A percentile compares a stretch with the other conserved stretches of the same genome.
phyloP scores from a whole-genome alignment of 2,329 filamentous ascomycete genomes.

The Colletotrichum scovillei region DNA sequence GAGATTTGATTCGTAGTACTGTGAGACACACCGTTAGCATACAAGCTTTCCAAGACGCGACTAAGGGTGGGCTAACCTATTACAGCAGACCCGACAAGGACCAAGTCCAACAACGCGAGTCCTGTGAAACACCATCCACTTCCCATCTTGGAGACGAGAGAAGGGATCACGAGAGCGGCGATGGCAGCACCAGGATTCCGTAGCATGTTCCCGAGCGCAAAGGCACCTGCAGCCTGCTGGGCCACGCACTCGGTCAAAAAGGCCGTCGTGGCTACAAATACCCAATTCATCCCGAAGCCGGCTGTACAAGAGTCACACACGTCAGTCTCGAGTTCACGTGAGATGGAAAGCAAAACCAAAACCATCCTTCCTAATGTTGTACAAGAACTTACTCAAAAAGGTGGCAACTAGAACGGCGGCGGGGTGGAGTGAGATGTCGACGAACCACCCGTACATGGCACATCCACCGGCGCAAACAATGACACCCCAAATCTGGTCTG shows the following conservation, averaged over 20 bases:
- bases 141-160: slow-evolving; percentile 47
- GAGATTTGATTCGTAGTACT: slow-evolving; percentile 28
- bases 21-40: background rate
- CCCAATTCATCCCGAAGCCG: slow-evolving; percentile 52
- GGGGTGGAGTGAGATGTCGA: slow-evolving; percentile 42
- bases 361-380: background rate
- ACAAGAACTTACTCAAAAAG: slow-evolving; percentile 41
- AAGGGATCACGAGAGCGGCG: slow-evolving; percentile 48
- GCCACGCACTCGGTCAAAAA: slow-evolving; percentile 54
- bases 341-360: background rate
- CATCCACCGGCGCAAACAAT: slow-evolving; percentile 50
- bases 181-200: slow-evolving; percentile 53
- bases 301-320: slow-evolving; percentile 36
- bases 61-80: slow-evolving; percentile 30
- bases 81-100: slow-evolving; percentile 39
- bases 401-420: slow-evolving; percentile 43
- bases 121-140: slow-evolving; percentile 54
- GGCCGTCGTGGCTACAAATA: slow-evolving; percentile 54
- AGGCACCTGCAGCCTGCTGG: slow-evolving; percentile 51
- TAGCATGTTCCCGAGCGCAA: slow-evolving; percentile 53
- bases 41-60: background rate
- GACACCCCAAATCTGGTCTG: slow-evolving; percentile 52
- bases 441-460: slow-evolving; percentile 55
- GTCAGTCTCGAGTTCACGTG: background rate
- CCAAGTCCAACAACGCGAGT: slow-evolving; percentile 46